Conservation (phyloP, 148 eudicot species). For the Vaccinium darrowii region DNA sequence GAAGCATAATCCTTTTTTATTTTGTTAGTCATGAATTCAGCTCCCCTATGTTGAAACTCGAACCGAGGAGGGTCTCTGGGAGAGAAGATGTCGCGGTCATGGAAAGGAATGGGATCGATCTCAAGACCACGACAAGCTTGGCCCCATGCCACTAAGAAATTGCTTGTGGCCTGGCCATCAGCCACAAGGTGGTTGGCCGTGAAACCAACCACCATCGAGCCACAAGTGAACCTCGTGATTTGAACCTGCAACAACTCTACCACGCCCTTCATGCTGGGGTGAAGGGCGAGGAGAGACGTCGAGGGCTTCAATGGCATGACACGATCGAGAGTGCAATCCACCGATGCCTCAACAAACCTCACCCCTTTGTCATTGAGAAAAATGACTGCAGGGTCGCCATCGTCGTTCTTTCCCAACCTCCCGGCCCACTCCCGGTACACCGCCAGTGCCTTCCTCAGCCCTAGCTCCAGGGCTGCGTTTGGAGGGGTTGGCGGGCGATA, state of each 20-base stretch:
- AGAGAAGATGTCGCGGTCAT: constrained; percentile 24
- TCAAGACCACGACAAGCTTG: constrained; percentile 32
- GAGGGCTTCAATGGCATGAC: constrained; percentile 31
- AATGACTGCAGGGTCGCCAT: constrained; percentile 19
- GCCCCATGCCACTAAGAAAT: constrained; percentile 48
- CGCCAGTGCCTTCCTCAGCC: constrained; percentile 34
- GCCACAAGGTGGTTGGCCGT: constrained; percentile 37
- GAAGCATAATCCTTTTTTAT: constrained; percentile 10
- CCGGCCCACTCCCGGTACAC: constrained; percentile 38
- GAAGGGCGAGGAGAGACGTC: constrained; percentile 21
- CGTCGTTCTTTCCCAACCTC: constrained; percentile 20
- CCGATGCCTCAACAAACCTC: constrained; percentile 39
- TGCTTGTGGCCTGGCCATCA: constrained; percentile 40
- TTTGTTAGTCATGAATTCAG: constrained; percentile 23
- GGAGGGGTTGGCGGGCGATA: constrained; percentile 37
- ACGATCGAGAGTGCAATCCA: constrained; percentile 25
- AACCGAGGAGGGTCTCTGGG: constrained; percentile 32
- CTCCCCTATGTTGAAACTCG: constrained; percentile 34
- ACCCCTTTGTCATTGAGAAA: constrained; percentile 37
- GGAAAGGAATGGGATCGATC: constrained; percentile 27
- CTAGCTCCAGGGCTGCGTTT: constrained; percentile 25
- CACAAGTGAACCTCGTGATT: constrained; percentile 43
- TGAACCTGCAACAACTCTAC: constrained; percentile 41
- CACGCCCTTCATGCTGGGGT: constrained; percentile 29
- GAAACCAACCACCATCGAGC: constrained; percentile 44